phyloP scores from a whole-genome alignment of 192 early-diverging fungal species.

The Backusella luteola region DNA sequence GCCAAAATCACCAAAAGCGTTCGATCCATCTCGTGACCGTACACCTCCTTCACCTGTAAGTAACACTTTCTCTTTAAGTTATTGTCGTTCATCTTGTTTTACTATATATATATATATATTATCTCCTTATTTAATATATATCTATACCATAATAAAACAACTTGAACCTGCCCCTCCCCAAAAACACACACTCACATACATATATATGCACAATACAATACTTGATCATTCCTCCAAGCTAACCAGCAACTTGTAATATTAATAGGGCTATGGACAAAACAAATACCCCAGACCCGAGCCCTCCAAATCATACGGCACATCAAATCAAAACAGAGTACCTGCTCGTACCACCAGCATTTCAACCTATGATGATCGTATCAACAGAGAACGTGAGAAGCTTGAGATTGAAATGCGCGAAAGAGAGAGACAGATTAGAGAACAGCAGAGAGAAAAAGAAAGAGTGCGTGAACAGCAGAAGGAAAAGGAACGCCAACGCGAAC shows the following conservation, averaged over 20 bases:
- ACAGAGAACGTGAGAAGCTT: constrained; percentile 9
- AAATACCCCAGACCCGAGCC: constrained; percentile 16
- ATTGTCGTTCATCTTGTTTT: constrained; percentile 39
- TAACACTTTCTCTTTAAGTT: constrained; percentile 32
- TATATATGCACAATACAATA: no score
- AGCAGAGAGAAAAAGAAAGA: constrained; percentile 37
- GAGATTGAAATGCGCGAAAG: constrained; percentile 23
- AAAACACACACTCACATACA: not conserved
- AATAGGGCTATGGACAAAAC: not conserved
- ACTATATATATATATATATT: constrained; percentile 55
- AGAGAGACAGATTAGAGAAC: constrained; percentile 14
- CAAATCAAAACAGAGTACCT: not conserved
- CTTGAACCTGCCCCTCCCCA: constrained; percentile 20
- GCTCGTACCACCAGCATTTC: constrained; percentile 15
- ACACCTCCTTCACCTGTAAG: constrained; percentile 14
- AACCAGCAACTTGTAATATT: not conserved
- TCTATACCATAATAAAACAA: not conserved
- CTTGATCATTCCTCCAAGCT: not conserved
- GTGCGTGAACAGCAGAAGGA: constrained; percentile 59
- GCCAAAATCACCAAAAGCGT: constrained; percentile 9
- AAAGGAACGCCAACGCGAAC: constrained; percentile 38
- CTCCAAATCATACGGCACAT: constrained; percentile 9
- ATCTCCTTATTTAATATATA: constrained; percentile 41
- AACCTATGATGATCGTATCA: constrained; percentile 17
- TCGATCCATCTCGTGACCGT: not conserved